Percentiles rank a stretch among this genome's conserved stretches.
Evolutionary conservation across 176 grass and related monocot species (phyloP).

Genomic region (Oryza meyeriana): DNA sequence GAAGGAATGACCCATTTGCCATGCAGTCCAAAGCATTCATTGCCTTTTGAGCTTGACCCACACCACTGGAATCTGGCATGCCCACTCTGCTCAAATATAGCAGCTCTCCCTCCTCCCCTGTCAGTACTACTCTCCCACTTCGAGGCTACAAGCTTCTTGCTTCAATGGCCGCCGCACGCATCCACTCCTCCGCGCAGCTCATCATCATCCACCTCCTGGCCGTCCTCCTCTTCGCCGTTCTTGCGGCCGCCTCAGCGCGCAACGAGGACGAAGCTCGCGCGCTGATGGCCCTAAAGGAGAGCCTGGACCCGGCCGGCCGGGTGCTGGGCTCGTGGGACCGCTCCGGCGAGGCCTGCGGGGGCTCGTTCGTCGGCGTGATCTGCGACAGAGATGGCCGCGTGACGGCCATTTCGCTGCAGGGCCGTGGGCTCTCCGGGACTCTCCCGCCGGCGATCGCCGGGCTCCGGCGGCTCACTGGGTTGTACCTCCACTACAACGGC

Average conservation of each 20-base stretch:
- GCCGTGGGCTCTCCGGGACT: conserved; percentile 66
- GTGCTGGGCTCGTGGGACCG: conserved; percentile 66
- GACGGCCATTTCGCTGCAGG: conserved; percentile 73
- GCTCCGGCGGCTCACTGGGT: conserved; percentile 60
- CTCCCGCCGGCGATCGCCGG: conserved; percentile 61
- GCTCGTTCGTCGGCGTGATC: conserved; percentile 58
- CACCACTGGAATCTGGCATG: neutral
- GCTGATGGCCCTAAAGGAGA: conserved; percentile 57
- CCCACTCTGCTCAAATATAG: neutral
- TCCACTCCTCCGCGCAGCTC: no score
- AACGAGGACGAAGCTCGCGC: conserved; percentile 37
- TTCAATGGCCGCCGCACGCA: conserved; percentile 37
- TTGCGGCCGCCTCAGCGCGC: neutral
- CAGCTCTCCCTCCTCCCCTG: neutral
- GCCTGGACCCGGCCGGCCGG: conserved; percentile 55
- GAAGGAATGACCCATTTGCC: neutral
- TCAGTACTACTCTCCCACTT: neutral
- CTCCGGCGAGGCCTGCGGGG: conserved; percentile 51
- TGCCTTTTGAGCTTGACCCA: neutral
- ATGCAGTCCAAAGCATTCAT: neutral
- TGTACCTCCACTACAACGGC: conserved; percentile 95
- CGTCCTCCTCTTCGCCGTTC: neutral
- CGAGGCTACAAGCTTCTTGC: conserved; percentile 1
- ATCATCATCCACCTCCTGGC: neutral
- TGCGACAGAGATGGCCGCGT: conserved; percentile 69